Base-by-base conservation (phyloP, 345 rosid species). In the Citrus glauca region DNA sequence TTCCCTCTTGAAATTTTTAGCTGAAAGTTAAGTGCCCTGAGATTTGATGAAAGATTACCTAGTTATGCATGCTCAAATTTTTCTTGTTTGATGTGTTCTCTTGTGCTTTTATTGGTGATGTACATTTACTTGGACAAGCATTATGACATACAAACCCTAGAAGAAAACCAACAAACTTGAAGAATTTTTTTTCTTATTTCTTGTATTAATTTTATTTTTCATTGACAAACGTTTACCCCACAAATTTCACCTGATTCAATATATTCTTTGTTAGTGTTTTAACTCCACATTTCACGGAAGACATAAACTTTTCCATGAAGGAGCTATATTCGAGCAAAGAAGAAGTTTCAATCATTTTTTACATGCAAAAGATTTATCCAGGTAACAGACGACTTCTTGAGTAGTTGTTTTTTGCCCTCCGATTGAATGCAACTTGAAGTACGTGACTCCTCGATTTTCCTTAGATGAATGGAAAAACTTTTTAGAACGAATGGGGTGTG, bases 401-500 rank as follows among this genome's bases (percentile, higher is more conserved):
- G 56, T 73, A 17, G 35, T 33, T 56, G 27, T 73, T 24, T 9
- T 64, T 0, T 27, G 33, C n/a, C 27, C 10, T 76, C 27, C 66
- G 11, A 68, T 75, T 64, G 45, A 37, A 42, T 77, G 59, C 56
- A 79, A 63, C 63, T 81, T 68, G 55, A 70, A 33, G 2, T 68
- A 30, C 4, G 22, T 77, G 25, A 40, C 67, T 77, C 66, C 59
- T 53, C 64, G 79, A 16, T 71, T 77, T 45, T 57, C 71, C 57
- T 77, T 77, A 95, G 99, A 95, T 85, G 99, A 93, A 79, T 95
- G 95, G 98, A 89, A 89, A 80, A 95, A 93, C 86, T 95, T 93
- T 84, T 81, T 87, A 85, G 97, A 95, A 85, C 89, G 99, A 22
- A 86, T 91, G 93, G 94, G 90, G 56, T 86, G 84, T 79, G 92